Base-by-base conservation (phyloP, 305 asterid species). In the Rubia tinctorum region DNA sequence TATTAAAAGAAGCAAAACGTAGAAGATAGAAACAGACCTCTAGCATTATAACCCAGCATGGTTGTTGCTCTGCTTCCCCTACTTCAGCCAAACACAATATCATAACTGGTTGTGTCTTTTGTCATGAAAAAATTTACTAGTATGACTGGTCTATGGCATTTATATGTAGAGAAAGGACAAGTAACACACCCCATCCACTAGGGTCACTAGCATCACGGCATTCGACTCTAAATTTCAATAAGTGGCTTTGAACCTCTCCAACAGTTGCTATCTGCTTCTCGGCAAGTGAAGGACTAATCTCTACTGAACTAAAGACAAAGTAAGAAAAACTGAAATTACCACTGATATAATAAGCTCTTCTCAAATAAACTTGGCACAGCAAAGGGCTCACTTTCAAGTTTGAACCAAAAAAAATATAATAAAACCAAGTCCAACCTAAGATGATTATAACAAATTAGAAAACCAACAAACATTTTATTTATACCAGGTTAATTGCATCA, bases 1-100 rank as follows among this genome's bases (percentile, higher is more conserved):
- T 27, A 76, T 2, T 68, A 25, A 8, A 40, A 53, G 7, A 62
- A 18, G 56, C 40, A 69, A 77, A 77, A 58, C 43, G 37, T 43
- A 69, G 30, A 12, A 68, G 53, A 39, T 62, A 18, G 10, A 40
- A 71, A 51, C 68, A 79, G 84, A 95, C 99, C 99, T 95, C 99
- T 65, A 95, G 72, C 98, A 92, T 92, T 76, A 95, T 92, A 77
- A 95, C 97, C 99, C 99, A 95, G 77, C 99, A 95, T 73, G 98
- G 97, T 77, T 92, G 94, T 73, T 88, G 82, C 71, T 91, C 92
- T 47, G 66, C 79, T 18, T 75, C 80, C 73, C 91, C 99, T 95
- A 96, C 81, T 83, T 80, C 85, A 88, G 76, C 49, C 25, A 27
- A 73, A 72, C 44, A 44, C 40, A 73, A 62, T 7, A 42, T 12